These are phyloP conservation scores for Leishmania tropica DNA, from an alignment of 208 protist genomes.

Conservation along the genomic window DNA sequence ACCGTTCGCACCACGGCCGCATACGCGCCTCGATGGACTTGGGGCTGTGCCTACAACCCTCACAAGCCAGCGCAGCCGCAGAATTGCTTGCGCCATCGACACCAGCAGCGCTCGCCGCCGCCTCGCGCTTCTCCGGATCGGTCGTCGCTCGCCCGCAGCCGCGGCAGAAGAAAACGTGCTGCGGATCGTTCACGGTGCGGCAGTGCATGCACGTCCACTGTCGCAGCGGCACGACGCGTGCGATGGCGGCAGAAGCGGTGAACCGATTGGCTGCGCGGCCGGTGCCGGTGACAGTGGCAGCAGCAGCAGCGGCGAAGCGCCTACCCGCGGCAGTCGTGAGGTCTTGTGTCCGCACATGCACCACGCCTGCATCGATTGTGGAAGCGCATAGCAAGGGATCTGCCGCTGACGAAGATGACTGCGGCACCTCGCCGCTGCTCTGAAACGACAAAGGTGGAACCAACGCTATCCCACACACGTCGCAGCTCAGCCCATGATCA, in stretches of 20 bases:
- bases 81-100: slow-evolving; percentile 11
- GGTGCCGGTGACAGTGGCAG: slow-evolving; percentile 17
- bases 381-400: background rate
- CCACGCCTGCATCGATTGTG: background rate
- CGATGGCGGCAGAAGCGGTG: slow-evolving; percentile 8
- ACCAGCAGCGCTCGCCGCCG: background rate
- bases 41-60: slow-evolving; percentile 8
- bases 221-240: slow-evolving; percentile 49
- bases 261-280: slow-evolving; percentile 21
- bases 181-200: slow-evolving; percentile 48
- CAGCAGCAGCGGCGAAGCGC: background rate
- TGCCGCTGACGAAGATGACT: background rate
- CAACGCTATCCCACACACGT: slow-evolving; percentile 27
- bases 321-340: background rate
- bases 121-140: slow-evolving; percentile 2
- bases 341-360: background rate
- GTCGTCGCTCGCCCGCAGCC: slow-evolving; percentile 21
- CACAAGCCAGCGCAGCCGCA: slow-evolving; percentile 28
- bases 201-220: slow-evolving; percentile 72
- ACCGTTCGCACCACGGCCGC: slow-evolving; percentile 37
- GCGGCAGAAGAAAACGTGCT: slow-evolving; percentile 68
- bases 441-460: background rate
- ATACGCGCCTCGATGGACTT: slow-evolving; percentile 40
- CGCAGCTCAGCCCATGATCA: slow-evolving; percentile 16
- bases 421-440: background rate